Evolutionary conservation across 1,284 basidiomycete species (phyloP), one percentile per base, ranked within the genome.

Genomic region (Inonotus obliquus): DNA sequence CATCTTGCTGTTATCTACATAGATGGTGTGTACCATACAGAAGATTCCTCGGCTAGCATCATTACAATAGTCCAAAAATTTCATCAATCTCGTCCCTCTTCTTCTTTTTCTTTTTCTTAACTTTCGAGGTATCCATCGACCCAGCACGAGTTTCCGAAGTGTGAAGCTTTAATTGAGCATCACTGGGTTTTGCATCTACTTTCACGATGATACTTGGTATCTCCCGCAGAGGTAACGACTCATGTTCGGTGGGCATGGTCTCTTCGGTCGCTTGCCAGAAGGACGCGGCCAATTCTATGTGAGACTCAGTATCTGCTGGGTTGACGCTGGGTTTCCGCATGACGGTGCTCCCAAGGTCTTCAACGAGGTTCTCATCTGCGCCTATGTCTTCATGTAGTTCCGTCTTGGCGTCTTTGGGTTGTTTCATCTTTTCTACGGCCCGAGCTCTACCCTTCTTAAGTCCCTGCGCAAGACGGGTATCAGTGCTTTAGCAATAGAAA

Each of bases 71-170:
- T 6, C 79, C 82, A 69, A 89, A 89, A 32, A 89, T 88, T 25
- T 81, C 81, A 66, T 89, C 87, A 41, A 89, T 88, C 69, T 85
- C 86, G 65, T 88, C 80, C 32, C 67, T 68, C 61, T 71, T 78
- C 63, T 70, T 72, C 66, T 74, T 75, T 71, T 69, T 69, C 65
- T 78, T 74, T 65, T 70, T 73, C 59, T 71, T 71, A 1, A 27
- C 35, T 67, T 73, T 75, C 65, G 74, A 75, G 17, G 27, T 44
- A 59, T 61, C 37, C 57, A 60, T 59, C 65, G 60, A 59, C 69
- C 61, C 51, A 54, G 27, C 21, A 65, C 44, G 66, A 65, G 60
- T 44, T 21, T 61, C 56, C 55, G 32, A 48, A 56, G 37, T 27
- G 63, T 60, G 45, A 65, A 48, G 17, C 23, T 37, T 35, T 25